A percentile compares a stretch with the other conserved stretches of the same genome.
Conservation (phyloP, 1,139 yeast species). For the Scheffersomyces segobiensis region DNA sequence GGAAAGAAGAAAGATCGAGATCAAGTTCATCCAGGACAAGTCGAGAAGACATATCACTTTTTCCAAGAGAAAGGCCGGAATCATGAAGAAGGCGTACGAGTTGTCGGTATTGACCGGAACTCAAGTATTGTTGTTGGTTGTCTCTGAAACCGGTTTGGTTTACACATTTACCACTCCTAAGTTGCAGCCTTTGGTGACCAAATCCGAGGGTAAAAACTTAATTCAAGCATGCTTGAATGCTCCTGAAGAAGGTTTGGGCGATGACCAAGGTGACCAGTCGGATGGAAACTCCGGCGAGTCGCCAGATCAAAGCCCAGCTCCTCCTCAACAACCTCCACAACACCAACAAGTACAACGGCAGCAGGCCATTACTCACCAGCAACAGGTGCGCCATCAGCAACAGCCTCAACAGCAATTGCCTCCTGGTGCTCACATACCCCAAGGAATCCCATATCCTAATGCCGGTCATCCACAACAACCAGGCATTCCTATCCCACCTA, state of each 20-base stretch:
- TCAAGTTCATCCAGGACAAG: slow-evolving; percentile 94
- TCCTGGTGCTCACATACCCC: slow-evolving; percentile 48
- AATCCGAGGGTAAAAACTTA: slow-evolving; percentile 93
- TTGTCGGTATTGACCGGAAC: slow-evolving; percentile 95
- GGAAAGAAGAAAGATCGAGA: slow-evolving; percentile 95
- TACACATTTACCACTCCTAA: slow-evolving; percentile 99
- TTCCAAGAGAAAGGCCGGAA: slow-evolving; percentile 97
- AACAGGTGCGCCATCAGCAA: slow-evolving; percentile 23
- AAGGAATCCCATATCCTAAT: slow-evolving; percentile 46
- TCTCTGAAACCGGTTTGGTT: slow-evolving; percentile 95
- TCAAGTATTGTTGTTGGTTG: slow-evolving; percentile 89
- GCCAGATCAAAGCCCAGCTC: slow-evolving; percentile 43
- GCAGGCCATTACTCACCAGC: slow-evolving; percentile 26
- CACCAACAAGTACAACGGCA: slow-evolving; percentile 25
- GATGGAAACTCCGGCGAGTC: slow-evolving; percentile 48
- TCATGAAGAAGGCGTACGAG: slow-evolving; percentile 98
- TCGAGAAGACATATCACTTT: slow-evolving; percentile 97
- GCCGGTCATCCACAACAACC: slow-evolving; percentile 38
- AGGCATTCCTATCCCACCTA: slow-evolving; percentile 47
- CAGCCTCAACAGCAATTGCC: slow-evolving; percentile 42
- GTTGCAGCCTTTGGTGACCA: slow-evolving; percentile 94
- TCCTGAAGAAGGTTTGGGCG: slow-evolving; percentile 68
- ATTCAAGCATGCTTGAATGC: slow-evolving; percentile 97
- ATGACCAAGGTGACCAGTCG: slow-evolving; percentile 64
- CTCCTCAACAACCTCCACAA: slow-evolving; percentile 30